These are phyloP conservation scores for Solanum hybrid DNA, from an alignment of 305 asterid species.

Conservation along the genomic window DNA sequence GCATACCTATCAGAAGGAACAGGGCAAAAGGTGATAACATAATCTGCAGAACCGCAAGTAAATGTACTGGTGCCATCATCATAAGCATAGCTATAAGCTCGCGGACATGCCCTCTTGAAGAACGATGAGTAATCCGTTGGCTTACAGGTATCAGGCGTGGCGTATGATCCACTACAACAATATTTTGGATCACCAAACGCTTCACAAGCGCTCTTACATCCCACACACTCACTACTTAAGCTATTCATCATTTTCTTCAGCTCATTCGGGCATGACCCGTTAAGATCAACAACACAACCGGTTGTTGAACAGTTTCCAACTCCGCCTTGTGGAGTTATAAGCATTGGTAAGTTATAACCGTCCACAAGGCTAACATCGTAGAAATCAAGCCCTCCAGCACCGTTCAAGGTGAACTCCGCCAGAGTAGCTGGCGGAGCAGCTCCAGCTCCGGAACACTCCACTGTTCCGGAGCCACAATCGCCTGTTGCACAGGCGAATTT, in stretches of 20 bases:
- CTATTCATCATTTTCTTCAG: constrained; percentile 4
- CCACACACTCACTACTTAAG: neutral
- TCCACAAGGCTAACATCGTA: constrained; percentile 46
- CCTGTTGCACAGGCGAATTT: constrained; percentile 25
- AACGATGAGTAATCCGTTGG: constrained; percentile 25
- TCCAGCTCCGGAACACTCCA: constrained; percentile 31
- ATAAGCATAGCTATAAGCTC: constrained; percentile 36
- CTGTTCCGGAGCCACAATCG: constrained; percentile 30
- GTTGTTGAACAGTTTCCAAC: constrained; percentile 21
- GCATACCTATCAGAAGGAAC: constrained; percentile 14
- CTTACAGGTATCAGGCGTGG: constrained; percentile 23
- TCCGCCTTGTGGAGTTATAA: constrained; percentile 19
- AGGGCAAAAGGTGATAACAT: constrained; percentile 40
- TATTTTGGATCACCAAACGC: constrained; percentile 28
- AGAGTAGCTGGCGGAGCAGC: constrained; percentile 28
- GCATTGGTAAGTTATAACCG: constrained; percentile 30
- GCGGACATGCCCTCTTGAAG: constrained; percentile 34
- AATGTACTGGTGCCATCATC: constrained; percentile 42
- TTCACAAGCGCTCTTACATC: constrained; percentile 45
- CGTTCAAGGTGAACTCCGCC: constrained; percentile 10
- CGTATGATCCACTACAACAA: constrained; percentile 34
- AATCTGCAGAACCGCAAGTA: constrained; percentile 30
- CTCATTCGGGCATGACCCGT: constrained; percentile 32
- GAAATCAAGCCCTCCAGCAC: constrained; percentile 23
- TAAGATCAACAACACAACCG: constrained; percentile 30